phyloP scores from a whole-genome alignment of 495 filamentous ascomycete genomes.

The Astrothelium macrocarpum region DNA sequence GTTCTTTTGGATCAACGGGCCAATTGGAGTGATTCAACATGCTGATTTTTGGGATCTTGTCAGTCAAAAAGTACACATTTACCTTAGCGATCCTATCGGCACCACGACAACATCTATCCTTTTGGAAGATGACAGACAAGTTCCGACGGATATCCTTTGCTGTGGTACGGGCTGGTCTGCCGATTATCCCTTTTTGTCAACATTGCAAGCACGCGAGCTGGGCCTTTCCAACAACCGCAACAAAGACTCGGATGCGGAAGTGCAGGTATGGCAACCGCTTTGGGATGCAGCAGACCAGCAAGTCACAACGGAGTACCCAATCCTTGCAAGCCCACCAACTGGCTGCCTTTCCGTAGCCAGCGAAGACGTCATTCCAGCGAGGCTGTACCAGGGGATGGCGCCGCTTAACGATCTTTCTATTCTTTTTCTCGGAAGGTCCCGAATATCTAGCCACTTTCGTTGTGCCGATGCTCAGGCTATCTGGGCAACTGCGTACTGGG shows the following conservation, averaged over 20 bases:
- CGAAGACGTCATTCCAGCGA: not conserved
- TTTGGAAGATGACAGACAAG: slow-evolving; percentile 5
- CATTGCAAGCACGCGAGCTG: not conserved
- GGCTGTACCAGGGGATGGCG: slow-evolving; percentile 9
- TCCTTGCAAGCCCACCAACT: slow-evolving; percentile 16
- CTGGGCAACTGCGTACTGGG: slow-evolving; percentile 37
- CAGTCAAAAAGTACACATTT: slow-evolving; percentile 32
- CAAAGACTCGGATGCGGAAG: not conserved
- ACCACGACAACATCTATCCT: not conserved
- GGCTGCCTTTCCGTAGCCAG: not conserved
- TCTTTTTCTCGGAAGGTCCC: slow-evolving; percentile 33
- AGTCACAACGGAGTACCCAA: slow-evolving; percentile 30
- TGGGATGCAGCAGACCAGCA: slow-evolving; percentile 27
- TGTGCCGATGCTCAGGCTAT: slow-evolving; percentile 36
- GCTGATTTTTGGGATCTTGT: slow-evolving; percentile 35
- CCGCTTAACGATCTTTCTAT: slow-evolving; percentile 30
- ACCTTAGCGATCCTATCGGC: slow-evolving; percentile 23
- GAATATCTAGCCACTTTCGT: slow-evolving; percentile 30
- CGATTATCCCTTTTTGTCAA: not conserved
- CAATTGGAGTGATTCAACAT: slow-evolving; percentile 29
- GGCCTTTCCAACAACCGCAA: slow-evolving; percentile 5
- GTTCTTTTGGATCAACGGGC: slow-evolving; percentile 36
- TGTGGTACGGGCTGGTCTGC: slow-evolving; percentile 12
- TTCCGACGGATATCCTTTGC: slow-evolving; percentile 7
- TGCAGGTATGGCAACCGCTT: slow-evolving; percentile 14